These are phyloP conservation scores for Sporopachydermia quercuum DNA, from an alignment of 805 yeast genomes.

Conservation along the genomic window DNA sequence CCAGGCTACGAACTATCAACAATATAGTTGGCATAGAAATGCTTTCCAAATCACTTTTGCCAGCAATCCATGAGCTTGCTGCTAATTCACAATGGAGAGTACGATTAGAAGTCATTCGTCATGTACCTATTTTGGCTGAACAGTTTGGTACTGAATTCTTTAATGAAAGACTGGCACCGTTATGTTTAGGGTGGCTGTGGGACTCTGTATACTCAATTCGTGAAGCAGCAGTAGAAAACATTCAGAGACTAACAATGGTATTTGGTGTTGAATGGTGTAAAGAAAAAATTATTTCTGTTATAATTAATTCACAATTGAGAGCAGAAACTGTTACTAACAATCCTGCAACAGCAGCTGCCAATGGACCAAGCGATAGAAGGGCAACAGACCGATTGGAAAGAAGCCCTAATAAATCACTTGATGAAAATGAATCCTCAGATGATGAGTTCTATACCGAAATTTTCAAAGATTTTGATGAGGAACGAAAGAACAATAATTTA, in stretches of 20 bases:
- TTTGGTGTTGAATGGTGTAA: constrained; percentile 78
- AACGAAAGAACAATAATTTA: neutral
- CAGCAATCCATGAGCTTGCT: constrained; percentile 74
- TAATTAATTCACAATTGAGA: constrained; percentile 25
- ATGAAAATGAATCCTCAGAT: neutral
- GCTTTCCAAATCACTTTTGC: constrained; percentile 55
- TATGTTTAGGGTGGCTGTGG: constrained; percentile 80
- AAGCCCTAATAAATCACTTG: constrained; percentile 4
- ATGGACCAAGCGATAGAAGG: constrained; percentile 8
- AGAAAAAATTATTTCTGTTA: constrained; percentile 47
- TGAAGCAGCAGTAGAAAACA: constrained; percentile 65
- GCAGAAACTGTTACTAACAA: neutral
- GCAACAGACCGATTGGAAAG: constrained; percentile 5
- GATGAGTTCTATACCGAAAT: neutral
- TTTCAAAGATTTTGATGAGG: neutral
- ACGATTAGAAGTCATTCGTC: constrained; percentile 71
- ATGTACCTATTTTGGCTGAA: constrained; percentile 67
- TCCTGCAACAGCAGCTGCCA: neutral
- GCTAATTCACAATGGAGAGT: constrained; percentile 81
- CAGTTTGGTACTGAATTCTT: constrained; percentile 70
- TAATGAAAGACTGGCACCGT: constrained; percentile 60
- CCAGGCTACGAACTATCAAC: constrained; percentile 62
- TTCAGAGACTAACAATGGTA: constrained; percentile 49
- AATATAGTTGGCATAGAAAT: constrained; percentile 68
- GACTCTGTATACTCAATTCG: constrained; percentile 75